A percentile compares a stretch with the other conserved stretches of the same genome.
These are phyloP conservation scores for Phoenix roebelenii DNA, from an alignment of 176 grass and related monocot species.

Conservation along the genomic window DNA sequence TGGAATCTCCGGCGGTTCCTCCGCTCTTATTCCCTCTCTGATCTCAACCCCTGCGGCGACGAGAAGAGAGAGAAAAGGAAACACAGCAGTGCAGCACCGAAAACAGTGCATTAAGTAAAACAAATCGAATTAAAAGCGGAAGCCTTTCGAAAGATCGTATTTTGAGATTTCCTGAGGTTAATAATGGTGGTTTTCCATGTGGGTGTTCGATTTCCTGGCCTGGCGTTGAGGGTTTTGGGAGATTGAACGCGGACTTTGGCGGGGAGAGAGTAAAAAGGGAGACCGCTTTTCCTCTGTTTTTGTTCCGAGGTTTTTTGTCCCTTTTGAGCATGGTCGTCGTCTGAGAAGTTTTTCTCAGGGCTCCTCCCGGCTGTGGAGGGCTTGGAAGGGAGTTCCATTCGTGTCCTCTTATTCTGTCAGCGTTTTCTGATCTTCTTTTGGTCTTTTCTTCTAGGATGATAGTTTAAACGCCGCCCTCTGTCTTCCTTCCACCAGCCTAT, in stretches of 20 bases:
- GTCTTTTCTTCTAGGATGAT: background rate
- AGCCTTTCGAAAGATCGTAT: conserved; percentile 1
- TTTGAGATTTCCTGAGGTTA: background rate
- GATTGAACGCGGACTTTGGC: background rate
- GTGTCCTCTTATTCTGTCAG: no score
- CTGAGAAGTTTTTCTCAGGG: background rate
- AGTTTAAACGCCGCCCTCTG: background rate
- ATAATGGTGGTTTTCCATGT: background rate
- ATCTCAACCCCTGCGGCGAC: background rate
- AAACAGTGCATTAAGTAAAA: background rate
- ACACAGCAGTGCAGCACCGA: background rate
- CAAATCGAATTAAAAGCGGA: background rate
- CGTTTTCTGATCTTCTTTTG: background rate
- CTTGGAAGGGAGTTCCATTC: no score
- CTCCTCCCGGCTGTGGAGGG: no score
- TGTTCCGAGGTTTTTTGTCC: background rate
- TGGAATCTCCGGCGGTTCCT: conserved; percentile 9
- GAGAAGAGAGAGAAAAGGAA: background rate
- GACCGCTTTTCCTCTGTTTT: background rate
- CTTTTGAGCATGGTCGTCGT: background rate
- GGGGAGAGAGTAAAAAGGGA: background rate
- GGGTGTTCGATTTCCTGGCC: background rate
- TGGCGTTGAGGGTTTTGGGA: background rate
- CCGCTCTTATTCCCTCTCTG: background rate
- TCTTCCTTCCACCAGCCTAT: no score